Evolutionary conservation across 2,329 filamentous ascomycete species (phyloP), one percentile per base, ranked within the genome.

Genomic region (Penicillium sp.): DNA sequence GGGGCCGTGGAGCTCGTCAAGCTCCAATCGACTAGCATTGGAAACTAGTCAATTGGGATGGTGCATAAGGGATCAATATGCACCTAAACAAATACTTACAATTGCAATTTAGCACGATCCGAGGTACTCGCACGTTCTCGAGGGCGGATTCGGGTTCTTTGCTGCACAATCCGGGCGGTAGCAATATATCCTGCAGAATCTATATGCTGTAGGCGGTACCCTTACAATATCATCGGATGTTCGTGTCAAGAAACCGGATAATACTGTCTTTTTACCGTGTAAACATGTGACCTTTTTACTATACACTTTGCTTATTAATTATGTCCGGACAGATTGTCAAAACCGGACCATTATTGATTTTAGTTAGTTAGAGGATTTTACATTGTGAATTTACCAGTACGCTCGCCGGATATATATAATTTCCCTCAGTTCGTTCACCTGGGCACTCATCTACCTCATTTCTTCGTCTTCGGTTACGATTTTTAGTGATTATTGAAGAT

Each of bases 121-220:
- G 53, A 65, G 48, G 54, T 61, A 60, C 60, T 61, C 53, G 57
- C 61, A 58, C 39, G 40, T 57, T 62, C 55, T 20, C 56, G 53
- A 59, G 58, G 60, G 53, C 58, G 53, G 53, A 58, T 58, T 64
- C 58, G 62, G 60, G 52, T 55, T 61, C 55, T 60, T 54, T 48
- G 47, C 46, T 43, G 35, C 26, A 50, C 37, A 44, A 6, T 35
- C 51, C 45, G 52, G 61, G 63, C 63, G 63, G 63, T 65, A 57
- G 3, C 2, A 1, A 46, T 40, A 31, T 1, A 14, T 0, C n/a
- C 1, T 7, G 53, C 53, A 52, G 34, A 35, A 56, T 54, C 0
- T 26, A 4, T 7, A 26, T 26, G 5, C 5, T 26, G 24, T 26
- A 24, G 31, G 53, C 53, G 53, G 53, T 56, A 18, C 10, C 26